Conservation (phyloP, 2,329 filamentous ascomycete species). For the Elsinoe perseae region DNA sequence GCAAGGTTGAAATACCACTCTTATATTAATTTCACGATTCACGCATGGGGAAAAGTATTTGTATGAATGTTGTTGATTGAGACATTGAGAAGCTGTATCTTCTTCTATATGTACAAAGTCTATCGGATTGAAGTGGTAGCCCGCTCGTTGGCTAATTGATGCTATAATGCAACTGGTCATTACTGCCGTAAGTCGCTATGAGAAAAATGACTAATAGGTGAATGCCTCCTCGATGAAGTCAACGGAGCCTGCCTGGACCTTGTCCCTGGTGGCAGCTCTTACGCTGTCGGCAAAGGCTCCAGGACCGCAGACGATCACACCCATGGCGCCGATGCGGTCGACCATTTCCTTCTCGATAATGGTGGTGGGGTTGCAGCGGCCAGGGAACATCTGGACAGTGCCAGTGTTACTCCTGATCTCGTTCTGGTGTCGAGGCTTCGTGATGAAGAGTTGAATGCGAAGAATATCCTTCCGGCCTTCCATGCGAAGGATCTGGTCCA, state of each 20-base stretch:
- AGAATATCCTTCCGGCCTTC: constrained; percentile 52
- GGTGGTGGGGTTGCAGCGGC: constrained; percentile 48
- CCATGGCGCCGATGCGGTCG: constrained; percentile 50
- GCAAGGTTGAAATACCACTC: neutral
- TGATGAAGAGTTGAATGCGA: constrained; percentile 55
- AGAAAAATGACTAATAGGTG: constrained; percentile 43
- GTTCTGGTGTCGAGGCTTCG: constrained; percentile 48
- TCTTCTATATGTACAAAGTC: constrained; percentile 14
- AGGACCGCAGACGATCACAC: constrained; percentile 56
- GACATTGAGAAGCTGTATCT: neutral
- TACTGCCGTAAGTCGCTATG: constrained; percentile 6
- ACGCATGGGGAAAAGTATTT: neutral
- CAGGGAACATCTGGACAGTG: constrained; percentile 55
- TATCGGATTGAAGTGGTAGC: constrained; percentile 8
- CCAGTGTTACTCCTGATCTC: constrained; percentile 51
- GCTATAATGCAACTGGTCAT: constrained; percentile 1
- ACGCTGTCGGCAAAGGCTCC: constrained; percentile 58
- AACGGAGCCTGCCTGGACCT: constrained; percentile 46
- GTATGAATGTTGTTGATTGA: neutral
- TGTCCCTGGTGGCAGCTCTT: constrained; percentile 45
- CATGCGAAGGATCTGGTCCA: constrained; percentile 56
- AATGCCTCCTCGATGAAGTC: constrained; percentile 61
- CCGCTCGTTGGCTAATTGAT: neutral
- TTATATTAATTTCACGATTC: neutral
- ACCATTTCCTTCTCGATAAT: constrained; percentile 51